phyloP scores from a whole-genome alignment of 495 filamentous ascomycete species.

The Aspergillus carlsbadensis region DNA sequence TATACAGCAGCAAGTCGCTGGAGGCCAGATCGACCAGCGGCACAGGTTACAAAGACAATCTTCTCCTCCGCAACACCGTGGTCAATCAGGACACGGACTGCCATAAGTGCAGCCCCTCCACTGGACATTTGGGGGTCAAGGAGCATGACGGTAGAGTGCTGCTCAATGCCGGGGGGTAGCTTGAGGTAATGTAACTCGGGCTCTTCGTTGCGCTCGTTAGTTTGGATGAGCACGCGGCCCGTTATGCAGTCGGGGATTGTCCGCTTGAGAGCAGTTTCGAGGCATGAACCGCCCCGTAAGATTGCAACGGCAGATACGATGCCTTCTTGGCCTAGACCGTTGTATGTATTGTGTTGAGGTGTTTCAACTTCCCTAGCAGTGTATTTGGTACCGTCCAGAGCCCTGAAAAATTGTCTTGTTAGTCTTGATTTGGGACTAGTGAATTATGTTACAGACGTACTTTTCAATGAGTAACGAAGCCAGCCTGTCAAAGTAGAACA shows the following conservation, averaged over 20 bases:
- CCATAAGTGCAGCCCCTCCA: slow-evolving; percentile 93
- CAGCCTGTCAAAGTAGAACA: slow-evolving; percentile 93
- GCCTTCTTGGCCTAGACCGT: slow-evolving; percentile 64
- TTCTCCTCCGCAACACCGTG: slow-evolving; percentile 84
- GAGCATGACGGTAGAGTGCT: slow-evolving; percentile 77
- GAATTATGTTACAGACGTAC: slow-evolving; percentile 35
- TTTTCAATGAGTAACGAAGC: slow-evolving; percentile 80
- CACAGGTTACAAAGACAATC: slow-evolving; percentile 87
- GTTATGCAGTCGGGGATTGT: slow-evolving; percentile 90
- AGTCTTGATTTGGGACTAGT: neutral
- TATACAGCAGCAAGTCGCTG: slow-evolving; percentile 84
- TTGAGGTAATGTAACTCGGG: slow-evolving; percentile 89
- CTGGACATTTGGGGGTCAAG: slow-evolving; percentile 93
- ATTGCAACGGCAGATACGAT: slow-evolving; percentile 84
- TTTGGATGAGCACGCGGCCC: slow-evolving; percentile 87
- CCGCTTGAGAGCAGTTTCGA: slow-evolving; percentile 84
- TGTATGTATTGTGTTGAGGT: slow-evolving; percentile 62
- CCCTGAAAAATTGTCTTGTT: slow-evolving; percentile 41
- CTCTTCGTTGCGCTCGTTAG: slow-evolving; percentile 77
- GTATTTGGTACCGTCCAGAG: slow-evolving; percentile 71
- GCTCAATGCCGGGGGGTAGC: slow-evolving; percentile 65
- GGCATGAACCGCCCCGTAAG: slow-evolving; percentile 77
- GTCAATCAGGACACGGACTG: slow-evolving; percentile 88
- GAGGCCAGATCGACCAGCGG: slow-evolving; percentile 76
- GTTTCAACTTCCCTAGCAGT: slow-evolving; percentile 60